A percentile compares a stretch with the other conserved stretches of the same genome.
These are phyloP conservation scores for Dianthus caryophyllus DNA, from an alignment of 148 eudicot species.

Conservation along the genomic window DNA sequence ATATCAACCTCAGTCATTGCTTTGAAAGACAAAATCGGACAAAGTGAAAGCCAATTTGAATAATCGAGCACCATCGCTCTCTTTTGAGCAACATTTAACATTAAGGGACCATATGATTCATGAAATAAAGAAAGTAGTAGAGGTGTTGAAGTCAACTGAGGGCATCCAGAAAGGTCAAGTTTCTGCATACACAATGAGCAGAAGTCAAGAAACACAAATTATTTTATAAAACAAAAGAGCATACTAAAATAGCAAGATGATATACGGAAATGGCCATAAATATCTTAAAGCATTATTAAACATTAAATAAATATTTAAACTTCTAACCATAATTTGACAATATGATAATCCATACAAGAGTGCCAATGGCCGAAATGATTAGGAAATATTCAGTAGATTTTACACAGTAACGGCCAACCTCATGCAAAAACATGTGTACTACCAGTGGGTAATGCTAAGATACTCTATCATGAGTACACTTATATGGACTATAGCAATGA, in stretches of 20 bases:
- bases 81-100: conserved; percentile 27
- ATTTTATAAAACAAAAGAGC: neutral
- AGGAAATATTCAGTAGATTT: neutral
- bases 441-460: neutral
- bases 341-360: neutral
- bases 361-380: no score
- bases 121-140: conserved; percentile 58
- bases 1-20: conserved; percentile 67
- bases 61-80: conserved; percentile 24
- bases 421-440: neutral
- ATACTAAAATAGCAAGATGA: neutral
- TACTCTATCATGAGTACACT: neutral
- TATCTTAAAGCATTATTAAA: neutral
- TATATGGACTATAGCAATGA: neutral
- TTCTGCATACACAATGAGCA: conserved; percentile 44
- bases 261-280: neutral
- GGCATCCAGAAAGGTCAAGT: conserved; percentile 83
- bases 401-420: neutral
- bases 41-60: conserved; percentile 21
- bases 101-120: conserved; percentile 22
- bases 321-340: neutral
- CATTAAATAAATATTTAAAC: neutral
- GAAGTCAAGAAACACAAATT: conserved; percentile 9
- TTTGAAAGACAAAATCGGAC: conserved; percentile 42
- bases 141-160: conserved; percentile 45